phyloP scores from a whole-genome alignment of 2,329 filamentous ascomycete genomes.

The Dothideomycetes sp. region DNA sequence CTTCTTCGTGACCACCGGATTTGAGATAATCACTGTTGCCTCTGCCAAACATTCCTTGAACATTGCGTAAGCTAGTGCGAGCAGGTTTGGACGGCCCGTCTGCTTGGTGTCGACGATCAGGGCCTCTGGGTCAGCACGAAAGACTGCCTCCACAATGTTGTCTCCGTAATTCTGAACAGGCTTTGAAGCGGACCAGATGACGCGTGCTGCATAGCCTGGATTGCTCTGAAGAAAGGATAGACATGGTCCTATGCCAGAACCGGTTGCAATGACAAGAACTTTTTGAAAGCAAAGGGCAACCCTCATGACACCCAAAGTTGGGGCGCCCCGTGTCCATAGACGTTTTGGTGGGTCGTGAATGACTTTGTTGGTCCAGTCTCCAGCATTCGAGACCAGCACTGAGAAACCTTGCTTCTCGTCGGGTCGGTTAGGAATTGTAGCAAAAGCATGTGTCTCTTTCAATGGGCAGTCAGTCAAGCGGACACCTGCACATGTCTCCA shows the following conservation, averaged over 20 bases:
- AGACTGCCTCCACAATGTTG: slow-evolving; percentile 45
- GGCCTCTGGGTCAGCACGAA: slow-evolving; percentile 47
- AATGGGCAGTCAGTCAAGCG: slow-evolving; percentile 53
- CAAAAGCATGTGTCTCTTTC: slow-evolving; percentile 65
- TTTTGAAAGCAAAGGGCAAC: slow-evolving; percentile 54
- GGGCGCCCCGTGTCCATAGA: slow-evolving; percentile 58
- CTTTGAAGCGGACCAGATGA: slow-evolving; percentile 58
- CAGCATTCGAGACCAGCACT: slow-evolving; percentile 58
- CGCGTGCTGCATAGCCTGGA: slow-evolving; percentile 39
- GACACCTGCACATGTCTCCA: slow-evolving; percentile 26
- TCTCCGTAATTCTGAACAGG: slow-evolving; percentile 54
- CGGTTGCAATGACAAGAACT: slow-evolving; percentile 57
- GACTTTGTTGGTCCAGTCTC: slow-evolving; percentile 58
- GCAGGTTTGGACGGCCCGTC: slow-evolving; percentile 50
- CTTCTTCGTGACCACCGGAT: slow-evolving; percentile 54
- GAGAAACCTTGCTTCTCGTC: slow-evolving; percentile 46
- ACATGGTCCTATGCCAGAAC: slow-evolving; percentile 61
- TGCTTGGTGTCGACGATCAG: slow-evolving; percentile 55
- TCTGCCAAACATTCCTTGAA: slow-evolving; percentile 40
- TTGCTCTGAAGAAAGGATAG: slow-evolving; percentile 47
- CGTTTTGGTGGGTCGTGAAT: slow-evolving; percentile 50
- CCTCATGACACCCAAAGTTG: slow-evolving; percentile 56
- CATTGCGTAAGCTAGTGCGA: slow-evolving; percentile 43
- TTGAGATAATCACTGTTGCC: slow-evolving; percentile 64
- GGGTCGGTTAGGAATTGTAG: slow-evolving; percentile 52